A percentile compares a stretch with the other conserved stretches of the same genome.
Evolutionary conservation across 1,284 basidiomycete genomes (phyloP).

Genomic region (Mrakiaceae sp.): DNA sequence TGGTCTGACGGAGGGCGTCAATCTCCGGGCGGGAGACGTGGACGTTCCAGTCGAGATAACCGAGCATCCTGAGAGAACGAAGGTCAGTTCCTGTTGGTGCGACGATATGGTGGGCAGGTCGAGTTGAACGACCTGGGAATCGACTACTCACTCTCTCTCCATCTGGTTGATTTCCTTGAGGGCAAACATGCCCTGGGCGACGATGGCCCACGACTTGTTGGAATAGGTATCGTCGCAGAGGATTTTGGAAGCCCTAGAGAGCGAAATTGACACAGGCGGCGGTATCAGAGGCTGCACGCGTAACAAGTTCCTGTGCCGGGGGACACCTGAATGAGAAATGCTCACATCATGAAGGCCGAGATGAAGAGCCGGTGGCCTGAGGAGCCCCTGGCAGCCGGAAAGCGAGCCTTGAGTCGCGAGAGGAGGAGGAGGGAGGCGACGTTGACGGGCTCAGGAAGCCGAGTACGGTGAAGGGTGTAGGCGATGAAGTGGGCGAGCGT

Average conservation of each 20-base stretch:
- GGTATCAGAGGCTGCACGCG: background rate
- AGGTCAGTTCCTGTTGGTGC: background rate
- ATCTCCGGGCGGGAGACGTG: slow-evolving; percentile 9
- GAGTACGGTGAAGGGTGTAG: slow-evolving; percentile 78
- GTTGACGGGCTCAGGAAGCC: slow-evolving; percentile 67
- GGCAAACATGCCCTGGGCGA: slow-evolving; percentile 82
- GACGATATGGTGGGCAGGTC: too few relatives aligned
- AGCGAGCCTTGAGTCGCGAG: slow-evolving; percentile 75
- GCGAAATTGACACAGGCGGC: background rate
- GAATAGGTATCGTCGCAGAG: slow-evolving; percentile 94
- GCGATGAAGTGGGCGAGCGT: slow-evolving; percentile 72
- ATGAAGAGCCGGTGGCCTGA: slow-evolving; percentile 85
- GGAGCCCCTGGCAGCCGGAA: slow-evolving; percentile 81
- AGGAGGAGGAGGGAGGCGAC: slow-evolving; percentile 76
- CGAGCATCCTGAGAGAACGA: slow-evolving; percentile 49
- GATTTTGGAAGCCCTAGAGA: slow-evolving; percentile 30
- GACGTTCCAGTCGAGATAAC: slow-evolving; percentile 82
- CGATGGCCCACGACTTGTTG: slow-evolving; percentile 91
- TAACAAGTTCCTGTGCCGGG: too few relatives aligned
- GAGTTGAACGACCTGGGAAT: too few relatives aligned
- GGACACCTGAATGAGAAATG: too few relatives aligned
- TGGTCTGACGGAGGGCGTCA: slow-evolving; percentile 3
- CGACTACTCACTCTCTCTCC: slow-evolving; percentile 34
- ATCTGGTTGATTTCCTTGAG: slow-evolving; percentile 90
- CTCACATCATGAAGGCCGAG: slow-evolving; percentile 83